Conservation (phyloP, 202 grass and related monocot genomes). For the Bolboschoenoplectus hybrid region DNA sequence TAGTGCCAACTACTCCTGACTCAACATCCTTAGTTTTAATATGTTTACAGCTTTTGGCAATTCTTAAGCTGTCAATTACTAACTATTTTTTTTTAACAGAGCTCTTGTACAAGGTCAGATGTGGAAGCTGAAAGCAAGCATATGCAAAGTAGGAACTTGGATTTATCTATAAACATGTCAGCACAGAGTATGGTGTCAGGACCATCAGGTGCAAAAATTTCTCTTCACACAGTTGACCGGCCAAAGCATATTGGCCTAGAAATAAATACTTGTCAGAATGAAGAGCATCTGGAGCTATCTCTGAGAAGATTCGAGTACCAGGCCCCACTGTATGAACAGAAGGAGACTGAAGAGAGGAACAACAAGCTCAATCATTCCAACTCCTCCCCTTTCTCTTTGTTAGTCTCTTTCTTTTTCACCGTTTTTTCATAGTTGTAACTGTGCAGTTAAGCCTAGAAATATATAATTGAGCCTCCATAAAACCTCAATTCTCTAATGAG, state of each 20-base stretch:
- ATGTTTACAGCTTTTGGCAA: neutral
- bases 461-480: neutral
- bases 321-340: constrained; percentile 21
- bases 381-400: constrained; percentile 90
- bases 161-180: constrained; percentile 38
- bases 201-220: neutral
- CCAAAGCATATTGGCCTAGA: constrained; percentile 10
- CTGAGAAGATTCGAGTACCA: constrained; percentile 79
- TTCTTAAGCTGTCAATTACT: neutral
- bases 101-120: constrained; percentile 94
- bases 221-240: constrained; percentile 10
- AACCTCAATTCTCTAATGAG: neutral
- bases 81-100: constrained; percentile 53
- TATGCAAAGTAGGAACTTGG: constrained; percentile 45
- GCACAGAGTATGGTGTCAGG: neutral
- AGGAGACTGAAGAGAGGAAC: constrained; percentile 56
- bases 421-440: constrained; percentile 16
- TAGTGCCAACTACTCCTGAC: neutral
- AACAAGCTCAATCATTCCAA: constrained; percentile 81
- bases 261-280: neutral
- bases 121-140: constrained; percentile 81
- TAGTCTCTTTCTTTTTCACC: constrained; percentile 40
- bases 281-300: constrained; percentile 70
- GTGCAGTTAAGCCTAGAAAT: neutral
- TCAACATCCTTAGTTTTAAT: neutral